Evolutionary conservation across 805 yeast genomes (phyloP).

Genomic region (Clavispora asparagi): DNA sequence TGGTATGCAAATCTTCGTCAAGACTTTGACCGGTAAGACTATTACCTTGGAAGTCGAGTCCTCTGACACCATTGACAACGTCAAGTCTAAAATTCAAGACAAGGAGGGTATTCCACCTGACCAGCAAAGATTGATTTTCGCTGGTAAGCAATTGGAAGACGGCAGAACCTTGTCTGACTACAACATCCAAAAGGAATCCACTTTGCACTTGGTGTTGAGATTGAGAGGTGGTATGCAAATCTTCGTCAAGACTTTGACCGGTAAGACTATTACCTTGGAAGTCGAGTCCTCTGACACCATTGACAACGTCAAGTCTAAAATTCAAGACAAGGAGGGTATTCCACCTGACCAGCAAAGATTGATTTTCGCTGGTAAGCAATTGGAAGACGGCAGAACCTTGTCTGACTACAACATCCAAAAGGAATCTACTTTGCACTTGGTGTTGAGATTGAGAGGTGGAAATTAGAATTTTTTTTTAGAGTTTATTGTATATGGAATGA

Average conservation of each 20-base stretch:
- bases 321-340: constrained; percentile 96
- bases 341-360: constrained; percentile 98
- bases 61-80: constrained; percentile 95
- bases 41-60: constrained; percentile 95
- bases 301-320: constrained; percentile 89
- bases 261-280: constrained; percentile 78
- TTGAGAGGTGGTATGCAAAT: constrained; percentile 57
- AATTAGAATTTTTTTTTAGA: constrained; percentile 26
- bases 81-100: constrained; percentile 43
- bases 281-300: constrained; percentile 97
- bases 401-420: constrained; percentile 98
- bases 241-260: constrained; percentile 50
- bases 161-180: constrained; percentile 31
- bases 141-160: constrained; percentile 45
- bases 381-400: constrained; percentile 93
- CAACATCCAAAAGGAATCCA: constrained; percentile 44
- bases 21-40: constrained; percentile 59
- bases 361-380: constrained; percentile 96
- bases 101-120: constrained; percentile 43
- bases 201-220: constrained; percentile 19
- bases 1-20: constrained; percentile 44
- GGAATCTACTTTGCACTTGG: constrained; percentile 95
- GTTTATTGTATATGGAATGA: neutral
- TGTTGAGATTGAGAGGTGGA: constrained; percentile 98
- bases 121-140: constrained; percentile 42